Conservation (phyloP, 768 basidiomycete species). For the Boletales sp. region DNA sequence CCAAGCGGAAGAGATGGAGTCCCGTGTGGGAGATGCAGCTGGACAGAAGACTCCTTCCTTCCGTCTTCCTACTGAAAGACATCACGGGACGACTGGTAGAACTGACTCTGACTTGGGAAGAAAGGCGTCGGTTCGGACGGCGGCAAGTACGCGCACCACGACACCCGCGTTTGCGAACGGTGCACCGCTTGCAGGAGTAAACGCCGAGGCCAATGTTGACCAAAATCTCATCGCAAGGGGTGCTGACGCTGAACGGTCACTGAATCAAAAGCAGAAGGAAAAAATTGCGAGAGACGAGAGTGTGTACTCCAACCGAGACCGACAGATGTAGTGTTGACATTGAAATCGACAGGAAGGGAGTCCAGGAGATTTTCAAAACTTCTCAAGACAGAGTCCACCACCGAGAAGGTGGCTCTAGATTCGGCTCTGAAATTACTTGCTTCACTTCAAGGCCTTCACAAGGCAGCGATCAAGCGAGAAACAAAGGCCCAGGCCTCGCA, state of each 20-base stretch:
- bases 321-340: not conserved
- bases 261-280: slow-evolving; percentile 49
- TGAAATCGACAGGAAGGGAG: slow-evolving; percentile 44
- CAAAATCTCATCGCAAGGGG: slow-evolving; percentile 39
- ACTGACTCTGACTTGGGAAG: slow-evolving; percentile 6
- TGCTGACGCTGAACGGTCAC: slow-evolving; percentile 43
- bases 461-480: slow-evolving; percentile 63
- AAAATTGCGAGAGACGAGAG: slow-evolving; percentile 53
- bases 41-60: slow-evolving; percentile 13
- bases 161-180: slow-evolving; percentile 48
- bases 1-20: not conserved
- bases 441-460: slow-evolving; percentile 68
- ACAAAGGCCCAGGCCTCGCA: slow-evolving; percentile 51
- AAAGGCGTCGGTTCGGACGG: slow-evolving; percentile 22
- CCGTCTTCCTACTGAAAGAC: slow-evolving; percentile 17
- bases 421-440: slow-evolving; percentile 63
- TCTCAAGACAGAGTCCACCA: slow-evolving; percentile 64
- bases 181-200: slow-evolving; percentile 49
- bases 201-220: slow-evolving; percentile 40
- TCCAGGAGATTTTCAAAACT: slow-evolving; percentile 63
- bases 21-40: not conserved
- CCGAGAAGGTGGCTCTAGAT: slow-evolving; percentile 59
- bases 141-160: slow-evolving; percentile 16
- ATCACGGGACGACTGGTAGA: not conserved
- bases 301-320: slow-evolving; percentile 24